Conservation (phyloP, 306 rosid species). For the Cucurbita pepo region DNA sequence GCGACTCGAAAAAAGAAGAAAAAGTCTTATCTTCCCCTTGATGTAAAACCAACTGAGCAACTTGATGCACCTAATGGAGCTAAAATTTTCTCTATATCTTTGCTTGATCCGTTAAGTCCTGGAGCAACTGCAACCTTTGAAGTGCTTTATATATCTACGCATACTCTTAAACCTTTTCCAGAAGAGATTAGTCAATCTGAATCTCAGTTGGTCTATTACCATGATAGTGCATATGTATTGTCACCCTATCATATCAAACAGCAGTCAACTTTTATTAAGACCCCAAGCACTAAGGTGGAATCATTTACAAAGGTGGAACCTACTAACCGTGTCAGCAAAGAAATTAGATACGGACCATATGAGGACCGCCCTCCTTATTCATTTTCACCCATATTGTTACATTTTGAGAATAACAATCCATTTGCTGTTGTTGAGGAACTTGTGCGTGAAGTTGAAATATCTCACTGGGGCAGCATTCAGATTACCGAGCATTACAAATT, state of each 20-base stretch:
- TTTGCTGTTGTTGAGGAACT: slow-evolving; percentile 93
- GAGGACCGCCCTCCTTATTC: slow-evolving; percentile 48
- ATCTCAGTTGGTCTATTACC: slow-evolving; percentile 77
- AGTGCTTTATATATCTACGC: slow-evolving; percentile 70
- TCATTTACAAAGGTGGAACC: slow-evolving; percentile 74
- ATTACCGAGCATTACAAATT: slow-evolving; percentile 70
- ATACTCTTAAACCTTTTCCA: slow-evolving; percentile 80
- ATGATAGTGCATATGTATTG: slow-evolving; percentile 67
- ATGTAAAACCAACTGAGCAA: slow-evolving; percentile 45
- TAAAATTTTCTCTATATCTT: slow-evolving; percentile 41
- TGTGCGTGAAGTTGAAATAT: slow-evolving; percentile 89
- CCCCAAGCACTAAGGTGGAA: slow-evolving; percentile 67
- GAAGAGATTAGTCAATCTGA: slow-evolving; percentile 83
- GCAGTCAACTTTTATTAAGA: slow-evolving; percentile 67
- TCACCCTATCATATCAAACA: slow-evolving; percentile 81
- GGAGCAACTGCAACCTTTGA: slow-evolving; percentile 64
- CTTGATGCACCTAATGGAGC: slow-evolving; percentile 80
- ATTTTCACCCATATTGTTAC: slow-evolving; percentile 69
- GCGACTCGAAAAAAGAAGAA: slow-evolving; percentile 64
- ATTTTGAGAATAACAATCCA: slow-evolving; percentile 86
- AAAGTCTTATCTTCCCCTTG: slow-evolving; percentile 63
- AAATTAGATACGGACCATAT: slow-evolving; percentile 81
- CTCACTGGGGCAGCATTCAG: slow-evolving; percentile 94
- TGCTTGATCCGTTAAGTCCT: slow-evolving; percentile 40
- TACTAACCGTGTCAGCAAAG: slow-evolving; percentile 49